Base-by-base conservation (phyloP, 2,329 filamentous ascomycete genomes). In the Pestalotiopsis sp. region DNA sequence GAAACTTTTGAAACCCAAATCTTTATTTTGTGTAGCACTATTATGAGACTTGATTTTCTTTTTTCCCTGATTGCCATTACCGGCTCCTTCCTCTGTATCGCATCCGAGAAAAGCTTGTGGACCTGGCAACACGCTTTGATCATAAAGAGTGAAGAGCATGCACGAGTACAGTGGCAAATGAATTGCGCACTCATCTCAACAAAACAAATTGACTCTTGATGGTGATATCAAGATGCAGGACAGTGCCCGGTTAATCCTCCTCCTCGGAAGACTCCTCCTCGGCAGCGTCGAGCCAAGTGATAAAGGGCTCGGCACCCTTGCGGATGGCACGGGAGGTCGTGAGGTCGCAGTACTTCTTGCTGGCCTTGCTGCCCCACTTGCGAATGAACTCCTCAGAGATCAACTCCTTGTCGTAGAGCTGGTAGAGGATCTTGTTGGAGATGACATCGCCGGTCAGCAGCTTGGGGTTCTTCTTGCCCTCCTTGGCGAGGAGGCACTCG, bases 321-420 rank as follows among this genome's bases (percentile, higher is more conserved):
- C 95, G 94, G 72, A 98, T 94, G 88, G 97, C 97, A 87, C 94
- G 95, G 84, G 94, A 97, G 71, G 91, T 95, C 70, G 91, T 80
- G 70, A 97, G 83, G 80, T 98, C 95, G 75, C 97, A 93, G 80
- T 98, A 98, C 86, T 98, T 98, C 91, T 97, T 98, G 89, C 94
- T 97, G 69, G 95, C 94, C 87, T 96, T 97, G 79, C 89, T 88
- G 73, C 95, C 95, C 95, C 96, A 99, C 75, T 92, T 91, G 82
- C 91, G 93, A 79, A 97, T 90, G 17, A 94, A 89, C 72, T 97
- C 95, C 85, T 99, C 96, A 65, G 88, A 90, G 76, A 97, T 85
- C 67, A 99, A 87, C 74, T 99, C 96, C 77, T 94, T 87, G 83
- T 98, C 90, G 83, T 98, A 99, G 84, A 95, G 92, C 76, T 92